Conservation (phyloP, 208 protist genomes). For the Acanthamoeba pearcei region DNA sequence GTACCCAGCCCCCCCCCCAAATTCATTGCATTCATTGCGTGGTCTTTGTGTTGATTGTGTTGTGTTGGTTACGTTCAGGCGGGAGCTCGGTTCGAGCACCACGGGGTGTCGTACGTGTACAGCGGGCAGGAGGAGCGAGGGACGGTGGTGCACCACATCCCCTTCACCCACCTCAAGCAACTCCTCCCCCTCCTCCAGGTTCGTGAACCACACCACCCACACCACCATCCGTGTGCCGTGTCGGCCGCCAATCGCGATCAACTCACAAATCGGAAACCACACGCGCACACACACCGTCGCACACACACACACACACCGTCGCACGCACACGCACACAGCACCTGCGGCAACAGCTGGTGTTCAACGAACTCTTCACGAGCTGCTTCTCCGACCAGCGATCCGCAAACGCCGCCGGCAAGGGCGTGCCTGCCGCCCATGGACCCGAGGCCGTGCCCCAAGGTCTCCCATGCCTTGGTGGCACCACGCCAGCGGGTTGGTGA, state of each 20-base stretch:
- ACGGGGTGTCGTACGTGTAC: conserved; percentile 20
- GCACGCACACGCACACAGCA: background rate
- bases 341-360: conserved; percentile 47
- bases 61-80: background rate
- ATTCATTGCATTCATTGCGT: too few species aligned
- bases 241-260: background rate
- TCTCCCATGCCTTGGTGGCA: background rate
- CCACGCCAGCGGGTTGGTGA: background rate
- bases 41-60: background rate
- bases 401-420: background rate
- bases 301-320: background rate
- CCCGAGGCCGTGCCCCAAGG: background rate
- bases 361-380: conserved; percentile 48
- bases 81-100: background rate
- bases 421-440: background rate
- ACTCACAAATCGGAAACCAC: background rate
- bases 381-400: background rate
- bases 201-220: too few species aligned
- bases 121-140: background rate
- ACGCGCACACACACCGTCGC: too few species aligned
- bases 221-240: too few species aligned
- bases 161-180: conserved; percentile 1
- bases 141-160: background rate
- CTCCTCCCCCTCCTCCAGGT: conserved; percentile 7
- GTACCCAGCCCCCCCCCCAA: background rate